Evolutionary conservation across 805 yeast species (phyloP), one percentile per base, ranked within the genome.

Genomic region (Schwanniomyces yamadae): DNA sequence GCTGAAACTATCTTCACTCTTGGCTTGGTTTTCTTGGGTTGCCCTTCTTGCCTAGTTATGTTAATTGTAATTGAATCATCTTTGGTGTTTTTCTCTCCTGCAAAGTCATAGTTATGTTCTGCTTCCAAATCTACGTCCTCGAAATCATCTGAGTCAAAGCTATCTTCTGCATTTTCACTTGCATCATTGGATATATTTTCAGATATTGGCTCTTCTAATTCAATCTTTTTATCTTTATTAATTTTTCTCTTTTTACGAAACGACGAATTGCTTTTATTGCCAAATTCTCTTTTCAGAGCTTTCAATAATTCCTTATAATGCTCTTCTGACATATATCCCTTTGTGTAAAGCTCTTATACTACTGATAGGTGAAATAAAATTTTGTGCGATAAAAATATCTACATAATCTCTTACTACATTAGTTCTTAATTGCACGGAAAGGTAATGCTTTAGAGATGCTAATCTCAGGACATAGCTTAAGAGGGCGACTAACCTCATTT

Each of bases 1-100:
- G 67, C 69, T 3, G 72, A 53, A 2, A 81, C 70, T 0, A 74
- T 52, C 12, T 50, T 53, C 6, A 60, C 46, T 31, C 59, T 58
- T 21, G 57, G 46, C 42, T 57, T 45, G 14, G 11, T 25, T 40
- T 48, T 47, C 33, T 48, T 36, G 4, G 45, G 43, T 23, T 41
- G 30, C 12, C 52, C 43, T 19, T 44, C 45, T 35, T 47, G 44
- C 38, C 54, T 37, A 33, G 48, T 29, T n/a, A 52, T 22, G 24
- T 40, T 12, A 23, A 32, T 45, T 14, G 45, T 36, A 20, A 3
- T 30, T 18, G 14, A 19, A 19, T 20, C n/a, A 9, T 25, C 24
- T 14, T 17, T 20, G 14, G 15, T 13, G 7, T 29, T 23, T 20
- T 32, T 34, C 2, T 23, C 11, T 7, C 16, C 23, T n/a, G n/a